These are phyloP conservation scores for Penicillium sp. DNA, from an alignment of 2,329 filamentous ascomycete species.

Conservation along the genomic window DNA sequence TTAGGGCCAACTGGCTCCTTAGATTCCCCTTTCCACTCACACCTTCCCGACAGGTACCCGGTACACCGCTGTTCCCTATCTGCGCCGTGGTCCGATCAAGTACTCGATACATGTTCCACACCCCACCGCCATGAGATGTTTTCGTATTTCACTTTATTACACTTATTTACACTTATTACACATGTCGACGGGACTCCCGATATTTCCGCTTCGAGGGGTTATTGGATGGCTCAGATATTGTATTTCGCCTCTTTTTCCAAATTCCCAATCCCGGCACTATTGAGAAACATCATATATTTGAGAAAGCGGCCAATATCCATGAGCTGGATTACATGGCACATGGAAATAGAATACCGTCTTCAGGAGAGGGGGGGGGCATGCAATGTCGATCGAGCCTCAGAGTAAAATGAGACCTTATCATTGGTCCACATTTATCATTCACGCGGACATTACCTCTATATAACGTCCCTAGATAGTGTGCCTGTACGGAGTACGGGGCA, in stretches of 20 bases:
- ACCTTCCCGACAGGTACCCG: not conserved
- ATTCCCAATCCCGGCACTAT: not conserved
- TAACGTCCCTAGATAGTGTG: not conserved
- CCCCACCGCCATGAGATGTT: conserved; percentile 11
- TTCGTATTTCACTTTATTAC: conserved; percentile 10
- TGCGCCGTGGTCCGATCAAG: not conserved
- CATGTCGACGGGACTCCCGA: no score
- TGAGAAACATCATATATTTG: no score
- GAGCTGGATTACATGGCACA: not conserved
- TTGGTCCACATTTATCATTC: conserved; percentile 14
- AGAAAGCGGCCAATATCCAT: not conserved
- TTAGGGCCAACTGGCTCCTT: conserved; percentile 7
- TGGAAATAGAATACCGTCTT: conserved; percentile 11
- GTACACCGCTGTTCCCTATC: conserved; percentile 6
- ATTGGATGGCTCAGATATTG: not conserved
- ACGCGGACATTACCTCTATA: conserved; percentile 10
- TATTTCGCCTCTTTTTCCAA: not conserved
- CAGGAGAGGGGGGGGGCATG: conserved; percentile 28
- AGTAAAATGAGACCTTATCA: conserved; percentile 24
- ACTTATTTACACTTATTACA: not conserved
- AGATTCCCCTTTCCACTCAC: conserved; percentile 11
- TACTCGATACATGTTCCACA: conserved; percentile 7
- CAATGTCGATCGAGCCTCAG: conserved; percentile 38
- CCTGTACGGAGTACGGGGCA: not conserved
- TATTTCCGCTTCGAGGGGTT: no score